Percentiles rank a stretch among this genome's conserved stretches.
Evolutionary conservation across 1,284 basidiomycete species (phyloP).

Genomic region (Schizophyllum commune): DNA sequence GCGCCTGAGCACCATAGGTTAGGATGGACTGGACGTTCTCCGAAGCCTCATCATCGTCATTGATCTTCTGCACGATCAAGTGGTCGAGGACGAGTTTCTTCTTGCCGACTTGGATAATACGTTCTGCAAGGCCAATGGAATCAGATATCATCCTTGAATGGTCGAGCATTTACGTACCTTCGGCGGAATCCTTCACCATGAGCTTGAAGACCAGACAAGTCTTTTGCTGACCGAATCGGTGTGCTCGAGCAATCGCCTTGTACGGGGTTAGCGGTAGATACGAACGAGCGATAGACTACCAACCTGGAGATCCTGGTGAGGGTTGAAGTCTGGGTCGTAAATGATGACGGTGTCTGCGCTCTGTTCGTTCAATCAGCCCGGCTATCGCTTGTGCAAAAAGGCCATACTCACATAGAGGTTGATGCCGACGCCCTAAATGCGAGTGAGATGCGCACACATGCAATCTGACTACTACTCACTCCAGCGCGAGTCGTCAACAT

Average conservation of each 20-base stretch:
- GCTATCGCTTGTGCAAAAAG: slow-evolving; percentile 33
- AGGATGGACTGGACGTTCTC: slow-evolving; percentile 77
- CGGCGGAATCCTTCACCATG: slow-evolving; percentile 85
- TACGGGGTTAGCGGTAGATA: slow-evolving; percentile 2
- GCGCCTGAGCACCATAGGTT: slow-evolving; percentile 73
- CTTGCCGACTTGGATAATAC: slow-evolving; percentile 83
- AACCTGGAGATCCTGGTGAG: slow-evolving; percentile 82
- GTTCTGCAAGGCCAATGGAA: slow-evolving; percentile 41
- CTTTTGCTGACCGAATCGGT: slow-evolving; percentile 78
- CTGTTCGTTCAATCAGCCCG: slow-evolving; percentile 18
- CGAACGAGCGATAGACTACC: slow-evolving; percentile 10
- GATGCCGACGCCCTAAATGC: slow-evolving; percentile 68
- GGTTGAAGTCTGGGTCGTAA: slow-evolving; percentile 92
- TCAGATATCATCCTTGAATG: slow-evolving; percentile 5
- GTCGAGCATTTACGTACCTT: slow-evolving; percentile 42
- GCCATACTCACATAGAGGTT: slow-evolving; percentile 54
- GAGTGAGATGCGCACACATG: slow-evolving; percentile 2
- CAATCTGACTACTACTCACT: slow-evolving; percentile 34
- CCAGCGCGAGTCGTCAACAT: slow-evolving; percentile 93
- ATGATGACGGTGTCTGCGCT: slow-evolving; percentile 90
- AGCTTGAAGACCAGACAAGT: slow-evolving; percentile 86
- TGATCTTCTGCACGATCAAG: slow-evolving; percentile 90
- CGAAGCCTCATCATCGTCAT: slow-evolving; percentile 64
- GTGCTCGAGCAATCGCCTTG: slow-evolving; percentile 84
- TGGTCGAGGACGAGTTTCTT: slow-evolving; percentile 89